phyloP scores from a whole-genome alignment of 1,284 basidiomycete genomes.

The Microbotryum saponariae region DNA sequence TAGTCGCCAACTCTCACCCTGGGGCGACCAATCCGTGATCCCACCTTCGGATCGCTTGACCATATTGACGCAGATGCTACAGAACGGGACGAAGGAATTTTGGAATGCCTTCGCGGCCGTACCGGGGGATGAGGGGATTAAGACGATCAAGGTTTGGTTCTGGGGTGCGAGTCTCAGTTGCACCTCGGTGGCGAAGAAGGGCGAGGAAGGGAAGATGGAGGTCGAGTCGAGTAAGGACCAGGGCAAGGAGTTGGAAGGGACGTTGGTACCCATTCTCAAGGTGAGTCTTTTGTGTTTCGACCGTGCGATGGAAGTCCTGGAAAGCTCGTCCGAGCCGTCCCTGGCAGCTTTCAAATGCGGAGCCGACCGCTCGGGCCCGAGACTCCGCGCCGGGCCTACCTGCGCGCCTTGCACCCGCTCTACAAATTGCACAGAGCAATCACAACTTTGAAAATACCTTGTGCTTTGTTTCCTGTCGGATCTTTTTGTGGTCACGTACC shows the following conservation, averaged over 20 bases:
- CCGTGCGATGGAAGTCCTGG: too few relatives aligned
- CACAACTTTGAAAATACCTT: not conserved
- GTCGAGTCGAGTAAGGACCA: constrained; percentile 3
- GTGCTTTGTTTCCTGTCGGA: too few relatives aligned
- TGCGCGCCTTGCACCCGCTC: constrained; percentile 7
- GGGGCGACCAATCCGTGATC: not conserved
- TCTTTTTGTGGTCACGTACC: too few relatives aligned
- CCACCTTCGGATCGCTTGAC: constrained; percentile 19
- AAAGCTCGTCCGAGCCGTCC: not conserved
- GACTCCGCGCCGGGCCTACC: constrained; percentile 9
- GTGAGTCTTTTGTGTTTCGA: not conserved
- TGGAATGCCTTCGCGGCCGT: constrained; percentile 10
- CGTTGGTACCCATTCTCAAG: not conserved
- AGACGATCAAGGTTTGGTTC: not conserved
- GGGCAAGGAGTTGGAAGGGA: not conserved
- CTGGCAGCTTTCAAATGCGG: not conserved
- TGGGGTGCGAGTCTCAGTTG: not conserved
- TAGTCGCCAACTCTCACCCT: too few relatives aligned
- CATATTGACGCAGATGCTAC: constrained; percentile 5
- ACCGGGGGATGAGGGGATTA: not conserved
- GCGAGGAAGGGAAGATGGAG: not conserved
- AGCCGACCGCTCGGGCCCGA: constrained; percentile 8
- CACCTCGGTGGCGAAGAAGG: not conserved
- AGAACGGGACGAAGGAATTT: constrained; percentile 12
- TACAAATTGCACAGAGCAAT: constrained; percentile 1